Evolutionary conservation across 768 basidiomycete genomes (phyloP).

Genomic region (Suillus hirtellus): DNA sequence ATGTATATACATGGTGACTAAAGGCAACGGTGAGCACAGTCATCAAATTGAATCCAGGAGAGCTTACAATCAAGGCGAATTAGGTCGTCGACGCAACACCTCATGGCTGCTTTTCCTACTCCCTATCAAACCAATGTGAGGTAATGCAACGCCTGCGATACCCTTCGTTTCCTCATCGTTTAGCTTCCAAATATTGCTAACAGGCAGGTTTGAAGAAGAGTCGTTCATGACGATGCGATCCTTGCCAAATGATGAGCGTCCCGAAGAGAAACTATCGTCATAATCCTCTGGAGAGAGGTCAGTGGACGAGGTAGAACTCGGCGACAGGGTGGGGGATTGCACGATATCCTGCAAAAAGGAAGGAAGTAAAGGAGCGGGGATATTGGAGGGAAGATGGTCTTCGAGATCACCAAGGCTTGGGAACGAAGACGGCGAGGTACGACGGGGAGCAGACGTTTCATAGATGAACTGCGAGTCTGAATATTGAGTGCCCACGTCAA

Average conservation of each 20-base stretch:
- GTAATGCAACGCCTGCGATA: constrained; percentile 50
- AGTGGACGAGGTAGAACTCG: constrained; percentile 64
- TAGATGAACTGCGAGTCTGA: constrained; percentile 59
- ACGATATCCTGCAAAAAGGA: constrained; percentile 78
- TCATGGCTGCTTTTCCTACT: constrained; percentile 44
- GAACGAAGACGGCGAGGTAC: constrained; percentile 42
- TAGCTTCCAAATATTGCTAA: constrained; percentile 67
- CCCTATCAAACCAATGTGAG: constrained; percentile 40
- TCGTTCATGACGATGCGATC: constrained; percentile 30
- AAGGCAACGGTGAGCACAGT: neutral
- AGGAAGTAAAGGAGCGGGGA: constrained; percentile 59
- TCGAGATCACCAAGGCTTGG: constrained; percentile 28
- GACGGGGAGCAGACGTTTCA: constrained; percentile 56
- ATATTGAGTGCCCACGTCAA: constrained; percentile 48
- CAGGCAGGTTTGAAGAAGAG: constrained; percentile 31
- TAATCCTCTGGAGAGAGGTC: constrained; percentile 65
- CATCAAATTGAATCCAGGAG: neutral
- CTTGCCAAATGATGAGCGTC: constrained; percentile 26
- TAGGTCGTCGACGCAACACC: constrained; percentile 25
- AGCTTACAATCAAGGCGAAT: constrained; percentile 23
- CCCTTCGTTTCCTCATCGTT: constrained; percentile 70
- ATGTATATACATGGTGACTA: neutral
- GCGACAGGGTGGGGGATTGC: constrained; percentile 64
- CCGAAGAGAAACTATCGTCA: constrained; percentile 37
- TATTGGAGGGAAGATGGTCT: constrained; percentile 27